Evolutionary conservation across 768 basidiomycete species (phyloP).

Genomic region (Panellus pusillus): DNA sequence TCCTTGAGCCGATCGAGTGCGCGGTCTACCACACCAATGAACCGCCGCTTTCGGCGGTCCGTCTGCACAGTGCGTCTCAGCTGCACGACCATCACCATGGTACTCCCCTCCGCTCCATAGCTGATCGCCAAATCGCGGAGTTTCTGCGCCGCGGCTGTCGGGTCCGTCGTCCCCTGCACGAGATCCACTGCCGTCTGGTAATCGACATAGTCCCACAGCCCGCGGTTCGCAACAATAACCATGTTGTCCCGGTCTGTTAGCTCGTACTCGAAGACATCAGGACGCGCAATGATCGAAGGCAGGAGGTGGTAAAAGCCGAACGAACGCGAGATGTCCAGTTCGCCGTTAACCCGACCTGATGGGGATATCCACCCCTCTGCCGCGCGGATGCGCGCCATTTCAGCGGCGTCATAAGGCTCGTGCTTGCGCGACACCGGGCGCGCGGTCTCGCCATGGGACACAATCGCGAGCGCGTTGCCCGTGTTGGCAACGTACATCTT

Average conservation of each 20-base stretch:
- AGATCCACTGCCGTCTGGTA: constrained; percentile 97
- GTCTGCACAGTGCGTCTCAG: neutral
- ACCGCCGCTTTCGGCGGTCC: neutral
- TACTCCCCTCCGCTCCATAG: constrained; percentile 92
- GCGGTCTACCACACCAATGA: constrained; percentile 49
- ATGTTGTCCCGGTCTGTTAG: constrained; percentile 90
- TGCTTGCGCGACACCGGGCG: constrained; percentile 76
- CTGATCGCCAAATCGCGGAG: constrained; percentile 95
- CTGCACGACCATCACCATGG: constrained; percentile 90
- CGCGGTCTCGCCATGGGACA: constrained; percentile 78
- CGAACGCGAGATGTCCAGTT: constrained; percentile 86
- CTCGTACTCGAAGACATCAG: constrained; percentile 68
- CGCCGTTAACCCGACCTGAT: constrained; percentile 87
- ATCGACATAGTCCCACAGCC: constrained; percentile 91
- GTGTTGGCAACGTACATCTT: constrained; percentile 88
- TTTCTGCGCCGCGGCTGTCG: constrained; percentile 90
- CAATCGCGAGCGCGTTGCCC: constrained; percentile 84
- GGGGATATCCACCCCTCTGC: constrained; percentile 96
- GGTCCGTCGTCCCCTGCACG: constrained; percentile 50
- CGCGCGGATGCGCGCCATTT: constrained; percentile 82
- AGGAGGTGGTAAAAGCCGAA: constrained; percentile 92
- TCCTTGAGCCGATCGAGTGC: constrained; percentile 63
- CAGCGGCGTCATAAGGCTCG: constrained; percentile 84
- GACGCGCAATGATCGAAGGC: constrained; percentile 87
- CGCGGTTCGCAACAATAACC: constrained; percentile 90